Base-by-base conservation (phyloP, 495 filamentous ascomycete genomes). In the Penicillium chermesinum region DNA sequence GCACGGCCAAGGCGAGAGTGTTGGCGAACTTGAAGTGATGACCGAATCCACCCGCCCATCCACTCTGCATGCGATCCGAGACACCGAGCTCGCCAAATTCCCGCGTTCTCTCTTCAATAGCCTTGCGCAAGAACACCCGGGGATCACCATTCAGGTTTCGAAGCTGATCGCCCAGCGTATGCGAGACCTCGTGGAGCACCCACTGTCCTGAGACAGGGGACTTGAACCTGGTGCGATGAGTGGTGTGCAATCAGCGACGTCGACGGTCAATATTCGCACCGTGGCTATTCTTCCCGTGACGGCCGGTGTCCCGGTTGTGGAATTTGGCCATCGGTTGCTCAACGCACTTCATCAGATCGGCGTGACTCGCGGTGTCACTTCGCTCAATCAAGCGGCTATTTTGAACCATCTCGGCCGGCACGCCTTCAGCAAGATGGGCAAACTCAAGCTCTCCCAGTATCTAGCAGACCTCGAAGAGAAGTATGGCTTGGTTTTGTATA, bases 91-190 rank as follows among this genome's bases (percentile, higher is more conserved):
- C 19, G 94, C 94, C 34, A 96, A 95, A 49, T 94, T 98, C 50
- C 93, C 93, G 6, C 88, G 90, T 43, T 95, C 88, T 1, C 73
- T 98, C 1, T 98, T 98, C 76, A 98, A 98, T 68, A 97, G 91
- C 61, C 78, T 98, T 5, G 93, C 94, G 0, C 83, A 91, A 57
- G 94, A 97, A 63, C 94, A 98, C 61, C 91, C 94, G 6, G 94
- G 90, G 14, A 96, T 98, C 62, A 97, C 93, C 0, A 97, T 98
- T 52, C 95, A 96, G 66, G 95, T 98, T 10, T 97, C 94, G 2
- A 98, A 96, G 66, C 90, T 98, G 50, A 96, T 98, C 59, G 93
- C 93, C 0, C 88, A 91, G 33, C 81, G 94, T 8, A 98, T 97
- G 93, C 78, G 91, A 47, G 79, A 88, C 20, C 57, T 96, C 52